Conservation (phyloP, 2,329 filamentous ascomycete genomes). For the Aureobasidium lini region DNA sequence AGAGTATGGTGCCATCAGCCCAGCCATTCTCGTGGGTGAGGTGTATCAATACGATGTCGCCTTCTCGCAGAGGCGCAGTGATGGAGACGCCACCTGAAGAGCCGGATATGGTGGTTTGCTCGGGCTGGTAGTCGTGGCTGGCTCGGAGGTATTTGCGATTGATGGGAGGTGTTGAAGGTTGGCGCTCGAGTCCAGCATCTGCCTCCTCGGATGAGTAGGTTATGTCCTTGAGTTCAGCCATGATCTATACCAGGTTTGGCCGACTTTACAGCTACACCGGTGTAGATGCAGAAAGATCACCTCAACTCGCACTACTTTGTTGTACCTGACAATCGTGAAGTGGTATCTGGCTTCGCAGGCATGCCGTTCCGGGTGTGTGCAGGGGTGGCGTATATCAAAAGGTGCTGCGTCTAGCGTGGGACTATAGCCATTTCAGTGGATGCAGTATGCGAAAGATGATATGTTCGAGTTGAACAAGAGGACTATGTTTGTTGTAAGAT, state of each 20-base stretch:
- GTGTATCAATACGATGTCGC: slow-evolving; percentile 88
- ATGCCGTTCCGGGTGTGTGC: neutral
- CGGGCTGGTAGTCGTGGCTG: slow-evolving; percentile 85
- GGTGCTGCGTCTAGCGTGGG: neutral
- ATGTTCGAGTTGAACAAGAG: neutral
- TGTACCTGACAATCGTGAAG: neutral
- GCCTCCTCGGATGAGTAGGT: neutral
- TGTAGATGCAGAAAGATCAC: neutral
- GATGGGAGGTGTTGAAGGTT: slow-evolving; percentile 40
- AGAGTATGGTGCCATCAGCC: slow-evolving; percentile 88
- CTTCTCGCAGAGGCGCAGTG: slow-evolving; percentile 79
- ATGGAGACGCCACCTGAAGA: slow-evolving; percentile 56
- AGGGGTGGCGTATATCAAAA: neutral
- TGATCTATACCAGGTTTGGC: neutral
- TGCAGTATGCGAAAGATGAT: neutral
- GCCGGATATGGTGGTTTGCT: slow-evolving; percentile 66
- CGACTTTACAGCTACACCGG: neutral
- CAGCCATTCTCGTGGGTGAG: slow-evolving; percentile 97
- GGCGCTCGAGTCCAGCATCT: neutral
- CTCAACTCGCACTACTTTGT: neutral
- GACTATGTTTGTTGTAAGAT: neutral
- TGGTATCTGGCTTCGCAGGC: neutral
- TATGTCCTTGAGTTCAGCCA: neutral
- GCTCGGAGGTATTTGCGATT: slow-evolving; percentile 95
- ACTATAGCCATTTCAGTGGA: neutral